Conservation (phyloP, 305 asterid species). For the Lippia alba region DNA sequence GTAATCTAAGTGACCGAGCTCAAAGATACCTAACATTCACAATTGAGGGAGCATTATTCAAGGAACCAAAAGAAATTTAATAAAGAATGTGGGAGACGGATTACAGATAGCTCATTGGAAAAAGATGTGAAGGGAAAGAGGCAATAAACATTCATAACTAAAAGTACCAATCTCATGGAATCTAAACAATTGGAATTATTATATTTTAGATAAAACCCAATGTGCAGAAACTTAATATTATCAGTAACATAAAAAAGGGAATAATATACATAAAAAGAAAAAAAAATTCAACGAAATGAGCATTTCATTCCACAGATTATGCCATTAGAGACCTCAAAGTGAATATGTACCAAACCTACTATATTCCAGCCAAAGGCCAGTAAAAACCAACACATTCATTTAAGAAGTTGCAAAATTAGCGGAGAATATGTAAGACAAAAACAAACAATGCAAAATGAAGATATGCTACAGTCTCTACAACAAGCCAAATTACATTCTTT, state of each 20-base stretch:
- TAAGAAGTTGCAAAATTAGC: slow-evolving; percentile 4
- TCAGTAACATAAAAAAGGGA: background rate
- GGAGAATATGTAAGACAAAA: slow-evolving; percentile 16
- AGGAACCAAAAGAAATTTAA: slow-evolving; percentile 25
- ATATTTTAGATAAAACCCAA: slow-evolving; percentile 10
- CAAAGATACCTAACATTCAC: slow-evolving; percentile 60
- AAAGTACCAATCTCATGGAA: slow-evolving; percentile 2
- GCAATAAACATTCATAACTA: slow-evolving; percentile 5
- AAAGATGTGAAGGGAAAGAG: slow-evolving; percentile 23
- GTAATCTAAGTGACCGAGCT: slow-evolving; percentile 81
- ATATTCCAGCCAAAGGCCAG: background rate
- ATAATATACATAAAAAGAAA: background rate
- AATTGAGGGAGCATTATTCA: slow-evolving; percentile 30
- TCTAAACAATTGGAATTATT: slow-evolving; percentile 12
- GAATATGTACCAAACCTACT: background rate
- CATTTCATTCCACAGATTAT: slow-evolving; percentile 6
- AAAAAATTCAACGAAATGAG: background rate
- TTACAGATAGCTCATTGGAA: slow-evolving; percentile 2
- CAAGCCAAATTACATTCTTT: slow-evolving; percentile 63
- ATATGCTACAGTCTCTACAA: slow-evolving; percentile 18
- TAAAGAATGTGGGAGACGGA: slow-evolving; percentile 9
- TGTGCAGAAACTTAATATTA: slow-evolving; percentile 13
- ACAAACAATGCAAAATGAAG: slow-evolving; percentile 22
- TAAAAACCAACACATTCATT: background rate
- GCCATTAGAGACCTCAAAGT: slow-evolving; percentile 5